phyloP scores from a whole-genome alignment of 1,139 yeast species.

The Saccharomyces hybrid region DNA sequence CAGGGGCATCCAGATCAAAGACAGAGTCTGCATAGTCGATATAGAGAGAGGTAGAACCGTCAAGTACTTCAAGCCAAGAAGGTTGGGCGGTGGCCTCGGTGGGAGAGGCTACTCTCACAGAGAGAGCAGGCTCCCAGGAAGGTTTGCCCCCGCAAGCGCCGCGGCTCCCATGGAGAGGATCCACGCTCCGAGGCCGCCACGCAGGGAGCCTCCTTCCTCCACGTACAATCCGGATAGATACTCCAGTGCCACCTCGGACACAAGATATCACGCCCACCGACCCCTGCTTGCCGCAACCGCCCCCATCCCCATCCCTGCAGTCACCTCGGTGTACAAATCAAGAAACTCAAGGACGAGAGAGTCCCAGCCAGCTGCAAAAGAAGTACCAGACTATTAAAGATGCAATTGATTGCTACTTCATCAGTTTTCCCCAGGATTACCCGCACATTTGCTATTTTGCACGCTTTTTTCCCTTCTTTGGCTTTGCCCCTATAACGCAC shows the following conservation, averaged over 20 bases:
- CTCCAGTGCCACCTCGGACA: background rate
- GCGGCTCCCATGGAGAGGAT: background rate
- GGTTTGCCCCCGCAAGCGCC: background rate
- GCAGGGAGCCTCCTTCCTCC: background rate
- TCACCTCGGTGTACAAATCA: background rate
- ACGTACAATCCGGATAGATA: constrained; percentile 1
- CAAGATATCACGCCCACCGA: background rate
- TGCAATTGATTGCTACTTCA: no score
- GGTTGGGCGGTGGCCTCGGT: constrained; percentile 70
- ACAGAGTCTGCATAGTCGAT: constrained; percentile 61
- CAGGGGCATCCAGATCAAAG: constrained; percentile 42
- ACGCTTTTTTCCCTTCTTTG: background rate
- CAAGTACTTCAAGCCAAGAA: constrained; percentile 72
- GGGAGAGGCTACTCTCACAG: constrained; percentile 46
- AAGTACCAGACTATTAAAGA: background rate
- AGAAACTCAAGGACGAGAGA: background rate
- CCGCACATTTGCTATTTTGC: background rate
- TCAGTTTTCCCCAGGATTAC: no score
- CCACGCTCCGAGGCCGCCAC: background rate
- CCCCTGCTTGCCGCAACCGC: background rate
- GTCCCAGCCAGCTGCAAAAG: background rate
- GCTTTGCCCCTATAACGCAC: background rate
- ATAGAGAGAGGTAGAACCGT: constrained; percentile 75
- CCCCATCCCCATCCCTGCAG: background rate
- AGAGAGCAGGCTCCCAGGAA: background rate